Conservation (phyloP, 2,329 filamentous ascomycete genomes). For the Mycogone perniciosa region DNA sequence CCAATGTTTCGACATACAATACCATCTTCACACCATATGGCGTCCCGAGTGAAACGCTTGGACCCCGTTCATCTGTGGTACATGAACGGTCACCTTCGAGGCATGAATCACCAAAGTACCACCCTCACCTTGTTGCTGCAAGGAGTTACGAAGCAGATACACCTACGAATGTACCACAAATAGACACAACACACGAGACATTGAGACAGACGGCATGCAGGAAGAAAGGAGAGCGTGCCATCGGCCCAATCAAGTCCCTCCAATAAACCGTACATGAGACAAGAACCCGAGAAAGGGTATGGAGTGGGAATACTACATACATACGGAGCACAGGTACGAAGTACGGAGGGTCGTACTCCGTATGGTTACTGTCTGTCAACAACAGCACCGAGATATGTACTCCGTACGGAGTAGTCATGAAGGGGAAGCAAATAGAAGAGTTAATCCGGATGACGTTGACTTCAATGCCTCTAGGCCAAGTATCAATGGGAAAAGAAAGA, state of each 20-base stretch:
- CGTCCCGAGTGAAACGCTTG: background rate
- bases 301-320: background rate
- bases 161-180: background rate
- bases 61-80: background rate
- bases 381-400: too few relatives aligned
- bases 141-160: background rate
- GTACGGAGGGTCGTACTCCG: too few relatives aligned
- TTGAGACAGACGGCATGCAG: constrained; percentile 2
- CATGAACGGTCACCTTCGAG: background rate
- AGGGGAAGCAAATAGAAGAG: too few relatives aligned
- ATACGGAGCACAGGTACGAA: background rate
- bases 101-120: background rate
- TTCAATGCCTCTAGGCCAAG: too few relatives aligned
- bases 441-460: too few relatives aligned
- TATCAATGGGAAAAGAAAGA: too few relatives aligned
- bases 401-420: too few relatives aligned
- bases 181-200: background rate
- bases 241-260: constrained; percentile 2
- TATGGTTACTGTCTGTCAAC: too few relatives aligned
- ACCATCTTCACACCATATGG: too few relatives aligned
- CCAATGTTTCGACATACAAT: background rate
- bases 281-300: background rate
- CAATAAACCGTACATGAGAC: constrained; percentile 5
- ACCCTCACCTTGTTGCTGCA: background rate
- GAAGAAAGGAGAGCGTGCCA: constrained; percentile 4